Base-by-base conservation (phyloP, 805 yeast genomes). In the Tetrapisispora namnaoensis region DNA sequence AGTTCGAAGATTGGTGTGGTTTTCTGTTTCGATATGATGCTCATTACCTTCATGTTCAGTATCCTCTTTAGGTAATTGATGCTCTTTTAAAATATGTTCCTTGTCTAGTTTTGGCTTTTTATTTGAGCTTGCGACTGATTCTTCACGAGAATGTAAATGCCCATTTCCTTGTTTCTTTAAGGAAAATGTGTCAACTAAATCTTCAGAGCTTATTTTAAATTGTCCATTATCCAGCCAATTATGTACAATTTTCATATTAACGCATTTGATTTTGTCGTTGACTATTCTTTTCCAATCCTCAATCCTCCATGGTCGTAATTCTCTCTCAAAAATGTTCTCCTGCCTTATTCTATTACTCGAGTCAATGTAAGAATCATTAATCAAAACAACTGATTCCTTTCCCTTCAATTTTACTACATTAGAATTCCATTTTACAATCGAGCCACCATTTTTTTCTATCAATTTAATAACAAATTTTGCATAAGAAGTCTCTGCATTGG, bases 351-450 rank as follows among this genome's bases (percentile, higher is more conserved):
- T 45, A 9, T 42, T 45, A 5, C 54, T 44, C 2, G 44, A 42
- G 30, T 47, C 53, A 5, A 63, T 51, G 51, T 51, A 65, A 1
- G 66, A 50, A 44, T 62, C 62, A 45, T 58, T 58, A 3, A 65
- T 48, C 20, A 65, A 35, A 4, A 58, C 52, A 2, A 56, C 37
- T 2, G 54, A 52, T 2, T 42, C 14, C 7, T 41, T 21, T 37
- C 54, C 49, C 1, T 52, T 20, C 30, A 11, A 11, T 7, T 17
- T 14, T 11, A 22, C 16, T 13, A 35, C 24, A 24, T 35, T 27
- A 35, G 27, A 13, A 48, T 45, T 17, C 44, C 42, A n/a, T 1
- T 49, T 32, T 11, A 56, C 36, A 4, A 58, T 37, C 11, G 17
- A 20, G 4, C 65, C 68, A 14, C 62, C 66, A 47, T 62, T 53